phyloP scores from a whole-genome alignment of 371 early-diverging fungal genomes.

The Nematocida homosporus region DNA sequence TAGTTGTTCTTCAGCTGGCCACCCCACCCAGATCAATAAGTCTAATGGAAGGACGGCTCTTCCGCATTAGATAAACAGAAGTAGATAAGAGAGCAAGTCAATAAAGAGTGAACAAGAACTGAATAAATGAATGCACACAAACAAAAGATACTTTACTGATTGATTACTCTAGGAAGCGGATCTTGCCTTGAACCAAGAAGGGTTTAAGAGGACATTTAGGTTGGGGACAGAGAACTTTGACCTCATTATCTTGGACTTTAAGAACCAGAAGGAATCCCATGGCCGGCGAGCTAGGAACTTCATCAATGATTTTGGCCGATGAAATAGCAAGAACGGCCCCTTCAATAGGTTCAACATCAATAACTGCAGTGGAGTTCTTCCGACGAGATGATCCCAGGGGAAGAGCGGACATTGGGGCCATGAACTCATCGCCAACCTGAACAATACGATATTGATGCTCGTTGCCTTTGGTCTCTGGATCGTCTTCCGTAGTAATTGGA shows the following conservation, averaged over 20 bases:
- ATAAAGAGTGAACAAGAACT: background rate
- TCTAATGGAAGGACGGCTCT: no score
- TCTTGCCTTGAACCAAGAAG: slow-evolving; percentile 62
- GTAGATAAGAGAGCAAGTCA: background rate
- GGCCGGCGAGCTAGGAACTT: slow-evolving; percentile 60
- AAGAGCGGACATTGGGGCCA: slow-evolving; percentile 66
- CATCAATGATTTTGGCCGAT: slow-evolving; percentile 59
- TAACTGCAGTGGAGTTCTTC: slow-evolving; percentile 51
- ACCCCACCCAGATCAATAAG: no score
- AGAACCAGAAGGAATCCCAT: slow-evolving; percentile 64
- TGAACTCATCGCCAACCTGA: slow-evolving; percentile 64
- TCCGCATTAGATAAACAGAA: background rate
- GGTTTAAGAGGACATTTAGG: slow-evolving; percentile 57
- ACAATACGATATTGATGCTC: slow-evolving; percentile 51
- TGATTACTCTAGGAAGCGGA: slow-evolving; percentile 59
- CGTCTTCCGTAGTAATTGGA: slow-evolving; percentile 13
- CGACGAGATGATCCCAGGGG: slow-evolving; percentile 65
- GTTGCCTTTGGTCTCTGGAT: background rate
- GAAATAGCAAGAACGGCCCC: slow-evolving; percentile 65
- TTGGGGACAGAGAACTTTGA: slow-evolving; percentile 63
- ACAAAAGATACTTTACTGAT: background rate
- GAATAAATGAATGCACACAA: no score
- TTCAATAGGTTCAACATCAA: slow-evolving; percentile 46
- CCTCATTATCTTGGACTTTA: slow-evolving; percentile 47
- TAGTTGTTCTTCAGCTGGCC: no score